Conservation (phyloP, 2,329 filamentous ascomycete genomes). For the Fusarium virguliforme region DNA sequence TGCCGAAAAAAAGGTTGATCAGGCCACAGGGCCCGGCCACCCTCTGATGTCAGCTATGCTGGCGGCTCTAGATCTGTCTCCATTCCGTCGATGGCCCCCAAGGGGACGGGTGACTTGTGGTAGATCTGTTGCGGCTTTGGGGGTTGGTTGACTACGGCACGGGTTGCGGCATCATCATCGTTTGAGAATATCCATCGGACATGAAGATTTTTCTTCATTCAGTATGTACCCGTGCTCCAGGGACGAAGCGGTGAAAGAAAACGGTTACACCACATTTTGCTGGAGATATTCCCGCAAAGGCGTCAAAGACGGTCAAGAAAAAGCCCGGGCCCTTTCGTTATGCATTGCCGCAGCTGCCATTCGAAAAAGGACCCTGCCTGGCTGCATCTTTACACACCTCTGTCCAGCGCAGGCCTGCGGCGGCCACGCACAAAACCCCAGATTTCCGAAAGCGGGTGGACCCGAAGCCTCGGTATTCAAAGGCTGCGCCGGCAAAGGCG, state of each 20-base stretch:
- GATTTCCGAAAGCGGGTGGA: conserved; percentile 32
- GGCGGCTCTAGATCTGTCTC: conserved; percentile 39
- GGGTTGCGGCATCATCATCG: conserved; percentile 6
- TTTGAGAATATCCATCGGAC: conserved; percentile 10
- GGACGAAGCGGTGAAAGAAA: conserved; percentile 38
- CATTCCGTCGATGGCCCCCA: conserved; percentile 40
- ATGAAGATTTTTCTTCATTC: conserved; percentile 1
- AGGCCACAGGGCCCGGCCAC: conserved; percentile 38
- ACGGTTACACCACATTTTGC: conserved; percentile 7
- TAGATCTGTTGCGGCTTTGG: not conserved
- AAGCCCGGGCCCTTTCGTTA: conserved; percentile 5
- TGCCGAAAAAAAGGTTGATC: conserved; percentile 32
- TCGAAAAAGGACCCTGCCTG: conserved; percentile 36
- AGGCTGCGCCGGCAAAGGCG: not conserved
- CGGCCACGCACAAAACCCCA: conserved; percentile 31
- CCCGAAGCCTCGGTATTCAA: conserved; percentile 2
- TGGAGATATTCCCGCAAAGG: conserved; percentile 6
- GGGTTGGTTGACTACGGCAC: not conserved
- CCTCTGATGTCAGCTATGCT: conserved; percentile 41
- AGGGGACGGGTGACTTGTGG: conserved; percentile 22
- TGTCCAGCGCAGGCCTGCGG: conserved; percentile 25
- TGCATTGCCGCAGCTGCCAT: conserved; percentile 24
- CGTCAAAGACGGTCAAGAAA: conserved; percentile 42
- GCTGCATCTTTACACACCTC: conserved; percentile 24
- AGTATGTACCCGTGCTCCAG: not conserved